Percentiles rank a stretch among this genome's conserved stretches.
phyloP scores from a whole-genome alignment of 495 filamentous ascomycete genomes.

The Aspergillus biplanus region DNA sequence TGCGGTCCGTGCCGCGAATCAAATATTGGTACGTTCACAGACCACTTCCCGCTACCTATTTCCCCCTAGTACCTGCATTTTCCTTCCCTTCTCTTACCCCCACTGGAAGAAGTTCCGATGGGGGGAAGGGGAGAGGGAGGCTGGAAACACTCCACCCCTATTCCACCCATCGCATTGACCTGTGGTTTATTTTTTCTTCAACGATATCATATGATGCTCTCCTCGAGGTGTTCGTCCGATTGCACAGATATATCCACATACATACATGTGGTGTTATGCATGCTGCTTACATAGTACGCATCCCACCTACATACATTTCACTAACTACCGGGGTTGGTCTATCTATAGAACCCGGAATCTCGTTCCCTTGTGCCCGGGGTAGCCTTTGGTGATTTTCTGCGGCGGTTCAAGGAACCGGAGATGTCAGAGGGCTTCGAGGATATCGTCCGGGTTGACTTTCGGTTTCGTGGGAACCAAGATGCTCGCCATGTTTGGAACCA shows the following conservation, averaged over 20 bases:
- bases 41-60: neutral
- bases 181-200: too few species aligned
- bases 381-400: conserved; percentile 75
- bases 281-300: neutral
- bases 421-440: conserved; percentile 82
- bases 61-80: neutral
- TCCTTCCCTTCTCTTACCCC: neutral
- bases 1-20: conserved; percentile 75
- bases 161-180: too few species aligned
- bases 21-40: conserved; percentile 34
- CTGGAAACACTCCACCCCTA: neutral
- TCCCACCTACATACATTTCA: neutral
- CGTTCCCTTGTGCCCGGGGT: conserved; percentile 73
- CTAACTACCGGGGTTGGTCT: neutral
- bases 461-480: conserved; percentile 61
- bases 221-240: too few species aligned
- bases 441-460: conserved; percentile 69
- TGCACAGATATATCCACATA: too few species aligned
- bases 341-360: conserved; percentile 75
- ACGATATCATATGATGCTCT: too few species aligned
- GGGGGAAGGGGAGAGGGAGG: neutral
- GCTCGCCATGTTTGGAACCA: conserved; percentile 64
- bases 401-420: conserved; percentile 72
- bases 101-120: neutral
- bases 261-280: neutral